These are phyloP conservation scores for Tolypocladium capitatum DNA, from an alignment of 2,329 filamentous ascomycete species.

Conservation along the genomic window DNA sequence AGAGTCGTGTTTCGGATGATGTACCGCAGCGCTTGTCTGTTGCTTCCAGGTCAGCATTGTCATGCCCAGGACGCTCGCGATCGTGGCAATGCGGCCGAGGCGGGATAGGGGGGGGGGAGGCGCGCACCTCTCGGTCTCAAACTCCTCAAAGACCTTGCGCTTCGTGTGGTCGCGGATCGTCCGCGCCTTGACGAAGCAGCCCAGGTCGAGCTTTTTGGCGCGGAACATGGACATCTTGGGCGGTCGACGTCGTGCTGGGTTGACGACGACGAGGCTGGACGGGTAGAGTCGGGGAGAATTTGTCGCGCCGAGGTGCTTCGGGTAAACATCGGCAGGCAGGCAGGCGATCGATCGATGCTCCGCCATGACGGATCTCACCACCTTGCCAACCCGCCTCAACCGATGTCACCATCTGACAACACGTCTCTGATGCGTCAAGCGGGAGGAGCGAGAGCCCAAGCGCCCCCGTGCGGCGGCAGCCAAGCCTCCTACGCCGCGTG, in stretches of 20 bases:
- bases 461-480: background rate
- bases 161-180: conserved; percentile 93
- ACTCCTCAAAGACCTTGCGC: conserved; percentile 77
- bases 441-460: background rate
- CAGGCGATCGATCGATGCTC: no score
- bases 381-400: background rate
- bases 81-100: background rate
- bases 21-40: conserved; percentile 82
- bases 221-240: conserved; percentile 70
- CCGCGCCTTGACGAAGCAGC: conserved; percentile 75
- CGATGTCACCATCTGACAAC: background rate
- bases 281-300: background rate
- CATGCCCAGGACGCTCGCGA: background rate
- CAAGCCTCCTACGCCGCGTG: background rate
- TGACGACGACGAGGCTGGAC: background rate
- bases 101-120: background rate
- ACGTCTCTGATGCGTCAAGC: background rate
- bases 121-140: conserved; percentile 74
- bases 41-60: conserved; percentile 1
- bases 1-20: conserved; percentile 88
- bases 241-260: conserved; percentile 2
- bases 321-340: no score
- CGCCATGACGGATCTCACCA: no score
- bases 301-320: no score
- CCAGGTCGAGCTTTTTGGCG: conserved; percentile 78